phyloP scores from a whole-genome alignment of 345 rosid genomes.

The Murraya paniculata region DNA sequence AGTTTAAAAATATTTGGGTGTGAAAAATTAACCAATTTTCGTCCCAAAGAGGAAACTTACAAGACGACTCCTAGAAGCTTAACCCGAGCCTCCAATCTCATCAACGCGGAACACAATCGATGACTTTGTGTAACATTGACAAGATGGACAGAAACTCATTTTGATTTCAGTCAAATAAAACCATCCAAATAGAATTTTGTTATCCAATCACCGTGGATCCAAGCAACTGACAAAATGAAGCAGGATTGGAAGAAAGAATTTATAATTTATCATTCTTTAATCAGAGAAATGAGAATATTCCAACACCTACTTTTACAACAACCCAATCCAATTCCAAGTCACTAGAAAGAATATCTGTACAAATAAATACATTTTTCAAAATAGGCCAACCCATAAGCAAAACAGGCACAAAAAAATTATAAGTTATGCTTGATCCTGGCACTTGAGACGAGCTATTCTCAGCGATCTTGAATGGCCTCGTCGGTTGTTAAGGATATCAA shows the following conservation, averaged over 20 bases:
- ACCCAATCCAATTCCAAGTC: conserved; percentile 19
- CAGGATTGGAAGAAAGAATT: not conserved
- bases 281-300: conserved; percentile 29
- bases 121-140: too few species aligned
- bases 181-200: not conserved
- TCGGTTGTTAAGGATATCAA: conserved; percentile 67
- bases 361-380: conserved; percentile 39
- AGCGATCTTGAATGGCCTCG: conserved; percentile 54
- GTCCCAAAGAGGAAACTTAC: not conserved
- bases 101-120: not conserved
- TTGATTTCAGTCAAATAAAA: not conserved
- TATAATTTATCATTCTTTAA: conserved; percentile 7
- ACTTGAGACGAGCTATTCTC: conserved; percentile 32
- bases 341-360: conserved; percentile 14
- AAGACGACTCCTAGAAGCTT: not conserved
- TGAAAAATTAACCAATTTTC: too few species aligned
- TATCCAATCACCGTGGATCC: too few species aligned
- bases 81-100: not conserved
- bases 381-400: conserved; percentile 5
- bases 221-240: not conserved
- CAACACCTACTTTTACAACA: conserved; percentile 35
- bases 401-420: not conserved
- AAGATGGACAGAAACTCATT: too few species aligned
- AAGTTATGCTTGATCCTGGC: not conserved
- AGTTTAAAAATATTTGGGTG: too few species aligned